A percentile compares a stretch with the other conserved stretches of the same genome.
Evolutionary conservation across 2,329 filamentous ascomycete genomes (phyloP).

Genomic region (Sporothrix brasiliensis): DNA sequence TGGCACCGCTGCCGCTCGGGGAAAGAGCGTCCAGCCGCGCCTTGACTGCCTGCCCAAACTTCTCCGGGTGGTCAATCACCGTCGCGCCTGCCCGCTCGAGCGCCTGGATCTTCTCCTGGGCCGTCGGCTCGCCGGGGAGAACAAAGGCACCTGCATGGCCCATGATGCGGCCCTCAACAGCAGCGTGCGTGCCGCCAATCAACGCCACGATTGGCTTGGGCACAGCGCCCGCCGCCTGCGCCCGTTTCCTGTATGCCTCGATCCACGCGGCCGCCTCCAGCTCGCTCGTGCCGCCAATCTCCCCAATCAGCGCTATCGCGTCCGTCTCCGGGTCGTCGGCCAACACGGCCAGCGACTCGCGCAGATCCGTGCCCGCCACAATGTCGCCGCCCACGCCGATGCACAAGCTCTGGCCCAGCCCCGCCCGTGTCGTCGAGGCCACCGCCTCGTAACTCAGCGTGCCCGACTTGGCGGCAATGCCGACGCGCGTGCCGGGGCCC

Average conservation of each 20-base stretch:
- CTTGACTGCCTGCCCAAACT: slow-evolving; percentile 71
- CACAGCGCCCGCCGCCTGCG: slow-evolving; percentile 59
- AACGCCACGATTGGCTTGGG: slow-evolving; percentile 72
- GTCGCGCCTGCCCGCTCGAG: slow-evolving; percentile 68
- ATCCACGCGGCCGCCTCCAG: slow-evolving; percentile 76
- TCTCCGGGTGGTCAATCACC: slow-evolving; percentile 75
- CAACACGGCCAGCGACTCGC: slow-evolving; percentile 69
- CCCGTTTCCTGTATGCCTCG: slow-evolving; percentile 61
- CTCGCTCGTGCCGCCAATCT: slow-evolving; percentile 71
- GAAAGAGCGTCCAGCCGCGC: slow-evolving; percentile 51
- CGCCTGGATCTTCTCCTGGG: slow-evolving; percentile 66
- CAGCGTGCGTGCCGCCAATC: slow-evolving; percentile 66
- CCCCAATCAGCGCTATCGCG: slow-evolving; percentile 72
- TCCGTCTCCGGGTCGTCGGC: slow-evolving; percentile 68
- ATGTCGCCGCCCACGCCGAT: slow-evolving; percentile 79
- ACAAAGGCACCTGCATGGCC: slow-evolving; percentile 78
- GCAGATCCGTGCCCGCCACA: slow-evolving; percentile 72
- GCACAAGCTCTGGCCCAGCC: slow-evolving; percentile 74
- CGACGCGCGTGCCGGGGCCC: slow-evolving; percentile 53
- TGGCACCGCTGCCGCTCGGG: slow-evolving; percentile 27
- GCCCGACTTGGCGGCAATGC: slow-evolving; percentile 78
- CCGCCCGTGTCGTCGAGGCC: slow-evolving; percentile 71
- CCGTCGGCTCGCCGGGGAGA: slow-evolving; percentile 65
- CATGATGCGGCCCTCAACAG: slow-evolving; percentile 69
- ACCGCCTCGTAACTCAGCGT: slow-evolving; percentile 81